Evolutionary conservation across 257 asterid species (phyloP).

Genomic region (Ehretia macrophylla): DNA sequence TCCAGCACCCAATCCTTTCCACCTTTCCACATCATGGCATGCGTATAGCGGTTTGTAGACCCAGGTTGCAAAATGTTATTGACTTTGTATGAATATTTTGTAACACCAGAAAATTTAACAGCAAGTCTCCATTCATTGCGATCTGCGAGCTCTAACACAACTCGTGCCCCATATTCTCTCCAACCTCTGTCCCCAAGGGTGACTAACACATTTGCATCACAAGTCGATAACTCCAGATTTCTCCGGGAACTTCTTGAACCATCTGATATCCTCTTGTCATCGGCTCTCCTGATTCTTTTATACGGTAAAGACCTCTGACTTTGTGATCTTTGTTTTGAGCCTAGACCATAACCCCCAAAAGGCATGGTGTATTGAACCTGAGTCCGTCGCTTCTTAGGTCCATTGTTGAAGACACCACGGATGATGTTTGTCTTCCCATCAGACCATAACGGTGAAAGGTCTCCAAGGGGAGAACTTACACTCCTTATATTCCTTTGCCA

Average conservation of each 20-base stretch:
- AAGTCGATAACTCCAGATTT: constrained; percentile 49
- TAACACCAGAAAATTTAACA: constrained; percentile 67
- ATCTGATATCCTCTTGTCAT: constrained; percentile 65
- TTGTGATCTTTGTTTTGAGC: constrained; percentile 46
- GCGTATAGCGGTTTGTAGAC: constrained; percentile 81
- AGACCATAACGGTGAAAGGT: constrained; percentile 51
- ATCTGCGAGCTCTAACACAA: constrained; percentile 68
- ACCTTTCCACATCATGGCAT: constrained; percentile 99
- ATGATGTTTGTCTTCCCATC: constrained; percentile 48
- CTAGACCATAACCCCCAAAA: constrained; percentile 47
- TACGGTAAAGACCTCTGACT: constrained; percentile 53
- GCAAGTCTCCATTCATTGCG: constrained; percentile 86
- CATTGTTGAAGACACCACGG: constrained; percentile 57
- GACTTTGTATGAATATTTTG: constrained; percentile 72
- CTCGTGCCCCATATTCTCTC: constrained; percentile 79
- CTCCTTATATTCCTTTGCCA: constrained; percentile 40
- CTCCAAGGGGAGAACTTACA: constrained; percentile 45
- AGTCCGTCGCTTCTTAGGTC: constrained; percentile 93
- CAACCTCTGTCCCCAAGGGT: constrained; percentile 81
- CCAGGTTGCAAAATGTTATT: constrained; percentile 63
- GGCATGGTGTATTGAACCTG: constrained; percentile 88
- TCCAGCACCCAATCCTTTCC: constrained; percentile 97
- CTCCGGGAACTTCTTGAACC: constrained; percentile 51
- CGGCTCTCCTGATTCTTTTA: constrained; percentile 85
- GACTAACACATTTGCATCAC: constrained; percentile 74